Conservation (phyloP, 2,329 filamentous ascomycete species). For the Thelonectria discophora region DNA sequence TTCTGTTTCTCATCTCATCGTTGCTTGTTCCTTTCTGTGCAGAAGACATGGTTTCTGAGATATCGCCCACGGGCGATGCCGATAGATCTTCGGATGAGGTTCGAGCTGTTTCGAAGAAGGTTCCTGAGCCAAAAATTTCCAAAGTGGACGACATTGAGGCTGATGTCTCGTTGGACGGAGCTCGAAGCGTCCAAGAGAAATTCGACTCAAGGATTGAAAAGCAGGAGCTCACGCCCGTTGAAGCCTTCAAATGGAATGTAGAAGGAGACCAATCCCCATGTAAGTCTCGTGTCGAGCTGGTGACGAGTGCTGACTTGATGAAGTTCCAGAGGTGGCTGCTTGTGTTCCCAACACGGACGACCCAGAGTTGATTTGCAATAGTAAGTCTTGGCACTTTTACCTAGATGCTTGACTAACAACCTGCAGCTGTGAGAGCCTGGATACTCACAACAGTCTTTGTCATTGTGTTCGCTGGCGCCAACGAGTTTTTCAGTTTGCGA, state of each 20-base stretch:
- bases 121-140: neutral
- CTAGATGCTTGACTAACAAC: neutral
- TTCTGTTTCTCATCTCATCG: neutral
- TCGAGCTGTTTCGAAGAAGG: slow-evolving; percentile 1
- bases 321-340: slow-evolving; percentile 22
- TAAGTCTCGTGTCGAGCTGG: neutral
- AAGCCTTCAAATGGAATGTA: slow-evolving; percentile 24
- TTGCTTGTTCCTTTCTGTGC: neutral
- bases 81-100: neutral
- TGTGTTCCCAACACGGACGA: slow-evolving; percentile 23
- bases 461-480: slow-evolving; percentile 18
- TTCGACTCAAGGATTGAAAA: slow-evolving; percentile 11
- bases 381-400: neutral
- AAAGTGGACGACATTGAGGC: slow-evolving; percentile 16
- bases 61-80: neutral
- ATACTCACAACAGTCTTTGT: slow-evolving; percentile 17
- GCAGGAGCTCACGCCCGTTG: slow-evolving; percentile 15
- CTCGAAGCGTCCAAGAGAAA: slow-evolving; percentile 10
- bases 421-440: slow-evolving; percentile 14
- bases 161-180: slow-evolving; percentile 9
- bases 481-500: slow-evolving; percentile 24
- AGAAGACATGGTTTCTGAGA: slow-evolving; percentile 14
- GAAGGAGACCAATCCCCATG: slow-evolving; percentile 21
- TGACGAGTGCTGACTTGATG: neutral
- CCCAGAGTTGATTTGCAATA: slow-evolving; percentile 14